Base-by-base conservation (phyloP, 2,329 filamentous ascomycete species). In the Calcarisporium arbuscula region DNA sequence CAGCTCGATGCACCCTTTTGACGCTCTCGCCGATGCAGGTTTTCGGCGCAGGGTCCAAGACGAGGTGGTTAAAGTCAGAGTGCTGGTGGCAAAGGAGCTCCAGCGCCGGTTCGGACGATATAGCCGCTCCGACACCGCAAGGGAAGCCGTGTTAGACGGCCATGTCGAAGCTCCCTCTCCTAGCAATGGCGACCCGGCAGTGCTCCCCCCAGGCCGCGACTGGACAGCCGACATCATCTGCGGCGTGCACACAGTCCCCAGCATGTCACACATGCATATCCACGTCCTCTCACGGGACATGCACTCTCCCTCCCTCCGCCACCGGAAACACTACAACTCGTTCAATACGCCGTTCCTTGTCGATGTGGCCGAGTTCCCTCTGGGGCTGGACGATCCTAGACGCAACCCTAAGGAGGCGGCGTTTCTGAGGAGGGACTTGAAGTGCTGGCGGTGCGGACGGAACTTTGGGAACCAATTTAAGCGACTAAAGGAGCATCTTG, bases 241-340 rank as follows among this genome's bases (percentile, higher is more conserved):
- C 15, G 92, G 92, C 11, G 74, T 95, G 7, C 92, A 98, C 61
- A 83, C 86, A 4, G 77, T 82, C 46, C 92, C 92, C 4, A 89
- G 82, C 36, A 96, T 98, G 92, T 81, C 76, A 43, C 87, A 96
- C 56, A 56, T 96, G 35, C 92, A 98, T 60, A 70, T 96, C 5
- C 92, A 98, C 58, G 77, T 96, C 19, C 62, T 96, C 38, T 86
- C 84, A 25, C 68, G 77, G 14, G 92, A 98, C 55, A 82, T 85
- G 69, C 70, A 77, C 48, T 87, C 82, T 23, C 70, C 74, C 9
- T 72, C 70, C 29, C 46, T 95, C 58, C 85, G 81, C 61, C 80
- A 90, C 53, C 72, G 79, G 44, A 90, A 88, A 56, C 92, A 96
- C 61, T 96, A 95, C 62, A 86, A 92, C 53, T 92, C 84, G 44